phyloP scores from a whole-genome alignment of 768 basidiomycete genomes.

The Epithele typhae region DNA sequence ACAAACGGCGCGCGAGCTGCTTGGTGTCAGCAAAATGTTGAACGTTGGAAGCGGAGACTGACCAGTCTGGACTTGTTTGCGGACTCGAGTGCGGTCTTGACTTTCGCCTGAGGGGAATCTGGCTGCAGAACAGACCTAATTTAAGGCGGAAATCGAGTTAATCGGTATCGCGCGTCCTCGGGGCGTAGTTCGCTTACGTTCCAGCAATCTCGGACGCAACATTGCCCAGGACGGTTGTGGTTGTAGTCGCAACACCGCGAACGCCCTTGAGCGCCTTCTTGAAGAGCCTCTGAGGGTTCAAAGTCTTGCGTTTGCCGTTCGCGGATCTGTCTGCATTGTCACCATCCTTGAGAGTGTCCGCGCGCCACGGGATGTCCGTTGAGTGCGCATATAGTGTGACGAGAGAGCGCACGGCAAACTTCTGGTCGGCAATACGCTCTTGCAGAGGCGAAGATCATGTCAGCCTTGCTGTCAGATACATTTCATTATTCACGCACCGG shows the following conservation, averaged over 20 bases:
- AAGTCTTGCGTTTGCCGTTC: constrained; percentile 31
- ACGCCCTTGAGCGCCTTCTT: constrained; percentile 71
- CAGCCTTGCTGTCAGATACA: constrained; percentile 7
- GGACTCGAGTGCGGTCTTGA: constrained; percentile 73
- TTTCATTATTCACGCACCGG: constrained; percentile 45
- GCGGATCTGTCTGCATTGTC: constrained; percentile 11
- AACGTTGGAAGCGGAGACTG: constrained; percentile 5
- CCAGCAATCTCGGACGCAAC: constrained; percentile 60
- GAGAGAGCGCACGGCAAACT: constrained; percentile 67
- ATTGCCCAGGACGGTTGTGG: constrained; percentile 69
- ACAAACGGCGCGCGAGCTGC: constrained; percentile 79
- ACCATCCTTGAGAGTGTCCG: constrained; percentile 54
- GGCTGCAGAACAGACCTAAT: constrained; percentile 76
- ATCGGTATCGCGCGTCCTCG: not conserved
- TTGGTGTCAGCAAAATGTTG: not conserved
- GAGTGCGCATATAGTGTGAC: constrained; percentile 79
- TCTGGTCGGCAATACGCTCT: constrained; percentile 83
- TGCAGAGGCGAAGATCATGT: not conserved
- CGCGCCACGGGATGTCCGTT: constrained; percentile 62
- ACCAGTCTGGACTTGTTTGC: constrained; percentile 77
- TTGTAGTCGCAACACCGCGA: constrained; percentile 69
- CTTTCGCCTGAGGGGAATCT: constrained; percentile 78
- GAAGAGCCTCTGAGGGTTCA: constrained; percentile 59
- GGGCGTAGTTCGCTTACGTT: constrained; percentile 33
- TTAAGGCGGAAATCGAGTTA: not conserved